Evolutionary conservation across 176 grass and related monocot species (phyloP).

Genomic region (Zoysia pacifica): DNA sequence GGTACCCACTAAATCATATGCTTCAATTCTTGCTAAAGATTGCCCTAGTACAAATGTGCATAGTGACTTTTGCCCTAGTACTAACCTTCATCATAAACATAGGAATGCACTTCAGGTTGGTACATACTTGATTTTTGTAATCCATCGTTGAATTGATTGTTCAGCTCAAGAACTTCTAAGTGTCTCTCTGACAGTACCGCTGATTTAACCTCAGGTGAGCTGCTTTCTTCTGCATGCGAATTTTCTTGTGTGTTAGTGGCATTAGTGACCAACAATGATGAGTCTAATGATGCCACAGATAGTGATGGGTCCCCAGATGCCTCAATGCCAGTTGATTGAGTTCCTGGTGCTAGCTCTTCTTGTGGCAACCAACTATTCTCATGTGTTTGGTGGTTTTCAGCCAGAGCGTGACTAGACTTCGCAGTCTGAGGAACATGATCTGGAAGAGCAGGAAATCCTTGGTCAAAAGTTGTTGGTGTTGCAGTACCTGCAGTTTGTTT

Average conservation of each 20-base stretch:
- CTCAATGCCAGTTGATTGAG: constrained; percentile 41
- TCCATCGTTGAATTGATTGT: constrained; percentile 53
- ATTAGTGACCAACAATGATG: constrained; percentile 43
- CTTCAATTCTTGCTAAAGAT: constrained; percentile 1
- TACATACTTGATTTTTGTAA: constrained; percentile 51
- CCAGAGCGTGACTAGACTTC: constrained; percentile 42
- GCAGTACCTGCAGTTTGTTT: constrained; percentile 46
- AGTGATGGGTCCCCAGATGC: constrained; percentile 28
- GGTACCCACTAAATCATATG: constrained; percentile 28
- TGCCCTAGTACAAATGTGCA: constrained; percentile 12
- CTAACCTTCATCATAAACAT: constrained; percentile 64
- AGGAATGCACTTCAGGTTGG: constrained; percentile 63
- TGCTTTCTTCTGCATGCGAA: constrained; percentile 49
- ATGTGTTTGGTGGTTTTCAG: constrained; percentile 44
- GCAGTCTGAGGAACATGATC: constrained; percentile 44
- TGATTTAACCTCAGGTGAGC: constrained; percentile 33
- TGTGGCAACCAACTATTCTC: constrained; percentile 63
- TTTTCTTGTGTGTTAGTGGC: constrained; percentile 41
- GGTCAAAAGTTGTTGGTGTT: constrained; percentile 41
- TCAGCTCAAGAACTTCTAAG: constrained; percentile 52
- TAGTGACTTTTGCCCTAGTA: neutral
- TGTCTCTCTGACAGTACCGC: constrained; percentile 46
- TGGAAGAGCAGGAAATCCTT: constrained; percentile 57
- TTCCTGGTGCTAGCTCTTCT: constrained; percentile 40
- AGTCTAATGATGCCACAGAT: constrained; percentile 37